Base-by-base conservation (phyloP, 169 alveolate genomes). In the Plasmodium gallinaceum region DNA sequence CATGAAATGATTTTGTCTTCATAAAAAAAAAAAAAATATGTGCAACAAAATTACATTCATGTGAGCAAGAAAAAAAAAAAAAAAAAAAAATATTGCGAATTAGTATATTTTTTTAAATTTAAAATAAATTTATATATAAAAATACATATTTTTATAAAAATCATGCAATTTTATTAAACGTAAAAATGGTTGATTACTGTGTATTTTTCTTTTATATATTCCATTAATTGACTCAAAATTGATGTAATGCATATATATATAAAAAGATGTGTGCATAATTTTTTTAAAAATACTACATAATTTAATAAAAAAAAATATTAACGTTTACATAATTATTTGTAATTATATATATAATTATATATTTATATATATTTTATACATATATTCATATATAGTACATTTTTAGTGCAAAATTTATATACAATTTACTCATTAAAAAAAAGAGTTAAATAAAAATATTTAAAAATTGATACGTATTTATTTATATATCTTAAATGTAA, bases 1-100 rank as follows among this genome's bases (percentile, higher is more conserved):
- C 58, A 48, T 48, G 58, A 48, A 48, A 48, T 48, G 1, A 48
- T 48, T 48, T 48, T 48, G 58, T 48, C 58, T 57, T 16, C 66
- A 57, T 1, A 16, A 57, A 57, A 57, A 18, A 16, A 57, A 14
- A 57, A 14, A 18, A 7, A 57, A 16, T 57, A 57, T 57, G 32
- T 57, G 66, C 66, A 57, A 57, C 32, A 57, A 57, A 16, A 18
- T 57, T 18, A 16, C 20, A 57, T 16, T 14, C 66, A 18, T 18
- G 20, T 57, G 32, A 57, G 66, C 66, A 32, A 32, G 39, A 57
- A 57, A 57, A 18, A 18, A 18, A 57, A 14, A 18, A 9, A 16
- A 57, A 57, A 57, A 57, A 57, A 57, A 57, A 16, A 14, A 57
- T 48, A 48, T 48, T 10, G 16, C 58, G 58, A 48, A 48, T 48